Conservation (phyloP, 352 stramenopile species). For the Phytopythium boreale region DNA sequence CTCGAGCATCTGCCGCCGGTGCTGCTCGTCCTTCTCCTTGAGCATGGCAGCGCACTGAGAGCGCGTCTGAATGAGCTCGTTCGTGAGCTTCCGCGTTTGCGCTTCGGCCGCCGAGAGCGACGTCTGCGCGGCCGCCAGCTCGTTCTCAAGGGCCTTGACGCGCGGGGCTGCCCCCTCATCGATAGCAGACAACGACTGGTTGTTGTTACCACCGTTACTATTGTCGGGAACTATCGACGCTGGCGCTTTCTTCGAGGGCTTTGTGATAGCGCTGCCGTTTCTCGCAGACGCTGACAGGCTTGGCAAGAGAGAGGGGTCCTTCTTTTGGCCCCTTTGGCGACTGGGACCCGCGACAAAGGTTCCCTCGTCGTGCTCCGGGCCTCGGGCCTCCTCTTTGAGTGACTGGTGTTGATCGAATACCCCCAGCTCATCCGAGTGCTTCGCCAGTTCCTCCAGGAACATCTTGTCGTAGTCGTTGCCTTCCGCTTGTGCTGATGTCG, state of each 20-base stretch:
- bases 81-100: conserved; percentile 35
- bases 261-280: neutral
- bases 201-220: neutral
- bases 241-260: conserved; percentile 1
- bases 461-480: conserved; percentile 39
- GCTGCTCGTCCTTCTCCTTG: conserved; percentile 55
- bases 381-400: conserved; percentile 4
- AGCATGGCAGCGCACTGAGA: conserved; percentile 34
- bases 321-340: neutral
- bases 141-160: conserved; percentile 15
- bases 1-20: conserved; percentile 50
- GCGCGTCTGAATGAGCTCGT: conserved; percentile 40
- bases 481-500: neutral
- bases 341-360: too few species aligned
- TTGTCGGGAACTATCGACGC: neutral
- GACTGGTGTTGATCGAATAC: neutral
- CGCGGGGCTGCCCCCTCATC: conserved; percentile 5
- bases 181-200: neutral
- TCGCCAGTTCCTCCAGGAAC: conserved; percentile 67
- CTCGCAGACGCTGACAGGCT: neutral
- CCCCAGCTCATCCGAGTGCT: conserved; percentile 23
- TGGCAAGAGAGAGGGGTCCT: neutral
- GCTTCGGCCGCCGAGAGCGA: conserved; percentile 25
- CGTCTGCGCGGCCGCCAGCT: conserved; percentile 25
- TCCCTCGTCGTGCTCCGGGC: neutral